Base-by-base conservation (phyloP, 129 eudicot genomes). In the Daucus carota region DNA sequence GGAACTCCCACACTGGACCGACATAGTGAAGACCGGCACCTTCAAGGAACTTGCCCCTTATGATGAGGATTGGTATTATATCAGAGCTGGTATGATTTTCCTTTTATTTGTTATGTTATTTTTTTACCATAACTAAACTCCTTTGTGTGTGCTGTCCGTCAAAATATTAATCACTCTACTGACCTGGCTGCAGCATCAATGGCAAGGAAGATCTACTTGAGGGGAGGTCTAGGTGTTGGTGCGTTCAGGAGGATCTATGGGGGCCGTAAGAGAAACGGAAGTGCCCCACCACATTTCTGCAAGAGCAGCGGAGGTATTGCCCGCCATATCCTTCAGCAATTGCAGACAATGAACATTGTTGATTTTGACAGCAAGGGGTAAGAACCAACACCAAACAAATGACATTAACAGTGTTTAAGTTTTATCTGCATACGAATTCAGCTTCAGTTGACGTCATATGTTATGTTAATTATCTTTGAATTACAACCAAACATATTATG, bases 1-100 rank as follows among this genome's bases (percentile, higher is more conserved):
- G 83, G 96, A 90, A 84, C 92, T 90, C 38, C 96, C 96, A 4
- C 86, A 87, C 69, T 89, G 92, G 91, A 89, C 96, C 24, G 92
- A 89, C 59, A 90, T 90, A 18, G 96, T 90, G 71, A 90, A 90
- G 87, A 90, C 96, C 32, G 96, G 80, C 20, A 87, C 81, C 9
- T 81, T 81, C 32, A 90, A 87, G 85, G 96, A 90, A 78, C 96
- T 90, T 73, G 92, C 92, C 18, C 96, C 96, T 0, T 87, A 87
- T 78, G 96, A 87, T 72, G 87, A 88, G 5, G 96, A 90, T 71
- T 90, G 96, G 96, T 90, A 90, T 38, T 90, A 85, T 44, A 87
- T 90, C 65, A 83, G 96, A 71, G 92, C 96, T 79, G 96, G 94
- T 89, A 67, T 12, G 84, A 54, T 74, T 2, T 2, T 6, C 40